Evolutionary conservation across 2,329 filamentous ascomycete species (phyloP), one percentile per base, ranked within the genome.

Genomic region (Didymella pomorum): DNA sequence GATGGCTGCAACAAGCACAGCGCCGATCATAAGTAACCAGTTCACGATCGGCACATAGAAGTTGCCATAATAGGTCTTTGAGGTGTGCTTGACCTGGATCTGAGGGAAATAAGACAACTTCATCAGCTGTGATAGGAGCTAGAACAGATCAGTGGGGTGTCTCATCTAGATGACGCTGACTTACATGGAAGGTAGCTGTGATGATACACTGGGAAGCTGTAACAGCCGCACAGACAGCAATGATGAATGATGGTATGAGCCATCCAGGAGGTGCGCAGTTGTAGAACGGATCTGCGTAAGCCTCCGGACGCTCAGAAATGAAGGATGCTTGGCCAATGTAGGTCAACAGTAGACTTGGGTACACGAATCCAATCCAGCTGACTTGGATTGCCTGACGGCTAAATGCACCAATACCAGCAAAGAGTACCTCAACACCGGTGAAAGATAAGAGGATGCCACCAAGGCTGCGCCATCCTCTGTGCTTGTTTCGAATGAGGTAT

Each of bases 181-280:
- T 3, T 72, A 85, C 80, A 75, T 91, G 89, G 63, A 93, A 93
- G 0, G 87, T 87, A 8, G 86, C 87, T 0, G 90, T 93, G 49
- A 93, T 92, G 78, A 93, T 89, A 10, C 90, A 90, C 64, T 93
- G 90, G 4, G 87, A 90, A 0, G 90, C 90, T 11, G 93, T 89
- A 65, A 93, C 86, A 25, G 89, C 88, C 4, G 89, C 88, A 3
- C 90, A 77, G 9, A 92, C 82, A 0, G 89, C 89, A 46, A 92
- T 77, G 3, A 93, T 81, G 26, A 93, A 78, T 53, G 84, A 85
- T 4, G 88, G 88, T 67, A 89, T 90, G 21, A 92, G 80, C 69
- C 85, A 87, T 3, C 88, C 88, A 0, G 85, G 85, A 0, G 89
- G 89, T 0, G 87, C 86, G 0, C 86, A 84, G 63, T 89, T 85